Percentiles rank a stretch among this genome's conserved stretches.
Conservation (phyloP, 495 filamentous ascomycete genomes). For the Rhypophila decipiens region DNA sequence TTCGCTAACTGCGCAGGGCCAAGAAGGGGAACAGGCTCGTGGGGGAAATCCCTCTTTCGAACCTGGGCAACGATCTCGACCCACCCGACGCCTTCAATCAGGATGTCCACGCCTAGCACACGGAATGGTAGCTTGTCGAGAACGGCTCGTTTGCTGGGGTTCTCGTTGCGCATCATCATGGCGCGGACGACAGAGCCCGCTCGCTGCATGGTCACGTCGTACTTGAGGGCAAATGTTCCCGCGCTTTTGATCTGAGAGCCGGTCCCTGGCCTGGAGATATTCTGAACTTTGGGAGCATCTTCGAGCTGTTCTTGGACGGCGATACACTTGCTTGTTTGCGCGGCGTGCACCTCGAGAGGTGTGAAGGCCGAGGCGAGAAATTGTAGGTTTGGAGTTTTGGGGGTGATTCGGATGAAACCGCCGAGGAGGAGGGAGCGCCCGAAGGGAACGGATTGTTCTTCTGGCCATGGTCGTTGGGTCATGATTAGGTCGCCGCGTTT, state of each 20-base stretch:
- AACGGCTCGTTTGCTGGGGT: constrained; percentile 48
- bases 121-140: constrained; percentile 68
- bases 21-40: too few species aligned
- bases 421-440: constrained; percentile 80
- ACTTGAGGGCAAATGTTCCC: constrained; percentile 65
- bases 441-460: constrained; percentile 64
- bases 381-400: constrained; percentile 52
- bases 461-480: constrained; percentile 59
- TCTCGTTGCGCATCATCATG: constrained; percentile 40
- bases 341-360: constrained; percentile 64
- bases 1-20: not conserved
- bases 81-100: constrained; percentile 91
- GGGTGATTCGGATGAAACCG: constrained; percentile 84
- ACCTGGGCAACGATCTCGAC: constrained; percentile 82
- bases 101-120: constrained; percentile 71
- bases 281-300: constrained; percentile 45
- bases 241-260: constrained; percentile 56
- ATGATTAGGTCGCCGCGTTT: constrained; percentile 66
- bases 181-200: constrained; percentile 52
- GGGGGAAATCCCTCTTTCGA: constrained; percentile 39
- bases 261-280: constrained; percentile 52
- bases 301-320: constrained; percentile 52
- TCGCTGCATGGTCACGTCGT: constrained; percentile 72
- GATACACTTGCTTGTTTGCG: constrained; percentile 70
- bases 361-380: constrained; percentile 76